Percentiles rank a stretch among this genome's conserved stretches.
Conservation (phyloP, 768 basidiomycete species). For the Lentinula edodes region DNA sequence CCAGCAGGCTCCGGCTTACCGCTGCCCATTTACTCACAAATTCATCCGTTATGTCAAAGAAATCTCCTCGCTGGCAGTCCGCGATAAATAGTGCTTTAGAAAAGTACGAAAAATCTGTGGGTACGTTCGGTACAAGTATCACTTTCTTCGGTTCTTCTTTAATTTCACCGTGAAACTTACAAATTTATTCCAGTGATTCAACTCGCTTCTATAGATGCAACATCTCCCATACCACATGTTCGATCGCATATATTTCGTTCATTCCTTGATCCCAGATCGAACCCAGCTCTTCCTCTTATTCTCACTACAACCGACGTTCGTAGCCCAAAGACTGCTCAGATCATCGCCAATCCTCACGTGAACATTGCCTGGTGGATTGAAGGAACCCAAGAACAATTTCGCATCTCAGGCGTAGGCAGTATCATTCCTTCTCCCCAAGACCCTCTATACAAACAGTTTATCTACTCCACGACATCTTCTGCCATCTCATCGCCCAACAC, state of each 20-base stretch:
- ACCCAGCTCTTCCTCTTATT: conserved; percentile 52
- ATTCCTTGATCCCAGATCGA: conserved; percentile 40
- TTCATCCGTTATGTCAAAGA: conserved; percentile 9
- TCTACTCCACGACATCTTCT: conserved; percentile 16
- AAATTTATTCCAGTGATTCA: conserved; percentile 42
- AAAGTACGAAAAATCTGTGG: conserved; percentile 30
- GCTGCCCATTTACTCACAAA: not conserved
- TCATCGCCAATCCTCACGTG: conserved; percentile 41
- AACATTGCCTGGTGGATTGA: conserved; percentile 76
- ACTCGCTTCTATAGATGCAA: conserved; percentile 49
- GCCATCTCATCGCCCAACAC: not conserved
- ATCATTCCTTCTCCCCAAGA: conserved; percentile 48
- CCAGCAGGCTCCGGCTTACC: not conserved
- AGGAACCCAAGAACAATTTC: conserved; percentile 65
- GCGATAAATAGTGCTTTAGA: conserved; percentile 37
- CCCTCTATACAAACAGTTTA: conserved; percentile 28
- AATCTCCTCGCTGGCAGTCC: conserved; percentile 41
- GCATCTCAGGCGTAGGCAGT: conserved; percentile 53
- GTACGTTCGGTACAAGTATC: conserved; percentile 19
- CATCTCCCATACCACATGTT: conserved; percentile 43
- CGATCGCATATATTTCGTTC: conserved; percentile 61
- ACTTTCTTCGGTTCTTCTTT: not conserved
- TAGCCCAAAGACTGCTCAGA: conserved; percentile 58
- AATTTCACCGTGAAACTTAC: not conserved
- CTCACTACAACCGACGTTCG: conserved; percentile 70